Evolutionary conservation across 2,329 filamentous ascomycete species (phyloP).

Genomic region (Pseudogymnoascus sp.): DNA sequence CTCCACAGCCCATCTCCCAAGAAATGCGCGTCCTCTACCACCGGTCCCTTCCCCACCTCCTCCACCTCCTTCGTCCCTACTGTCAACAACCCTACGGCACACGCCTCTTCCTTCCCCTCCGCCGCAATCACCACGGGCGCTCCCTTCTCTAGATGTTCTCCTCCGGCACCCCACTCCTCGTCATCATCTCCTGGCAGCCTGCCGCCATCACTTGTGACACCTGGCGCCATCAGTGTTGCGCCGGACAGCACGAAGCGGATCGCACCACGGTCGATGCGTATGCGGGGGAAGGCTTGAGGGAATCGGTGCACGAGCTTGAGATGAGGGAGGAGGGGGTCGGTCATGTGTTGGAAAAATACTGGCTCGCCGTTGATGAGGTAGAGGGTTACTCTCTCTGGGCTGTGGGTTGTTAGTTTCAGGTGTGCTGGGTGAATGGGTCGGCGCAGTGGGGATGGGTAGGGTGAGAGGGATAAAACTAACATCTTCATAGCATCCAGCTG

Average conservation of each 20-base stretch:
- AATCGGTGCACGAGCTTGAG: constrained; percentile 85
- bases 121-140: constrained; percentile 83
- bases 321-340: constrained; percentile 73
- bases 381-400: constrained; percentile 78
- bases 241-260: constrained; percentile 94
- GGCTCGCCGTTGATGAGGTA: constrained; percentile 74
- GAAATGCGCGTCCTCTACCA: constrained; percentile 89
- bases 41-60: constrained; percentile 87
- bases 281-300: constrained; percentile 71
- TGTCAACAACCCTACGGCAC: constrained; percentile 77
- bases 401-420: constrained; percentile 25
- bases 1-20: constrained; percentile 90
- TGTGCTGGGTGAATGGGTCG: not conserved
- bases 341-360: constrained; percentile 83
- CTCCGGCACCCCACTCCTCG: constrained; percentile 32
- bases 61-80: constrained; percentile 87
- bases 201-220: constrained; percentile 77
- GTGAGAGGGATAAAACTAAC: constrained; percentile 28
- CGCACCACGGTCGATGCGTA: constrained; percentile 90
- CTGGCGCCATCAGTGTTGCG: constrained; percentile 92
- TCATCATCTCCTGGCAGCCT: constrained; percentile 52
- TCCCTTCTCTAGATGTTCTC: constrained; percentile 68
- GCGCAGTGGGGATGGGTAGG: not conserved
- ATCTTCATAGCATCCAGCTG: constrained; percentile 88
- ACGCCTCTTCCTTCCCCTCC: constrained; percentile 89